These are phyloP conservation scores for Dioscorea zingiberensis DNA, from an alignment of 106 monocot genomes.

Conservation along the genomic window DNA sequence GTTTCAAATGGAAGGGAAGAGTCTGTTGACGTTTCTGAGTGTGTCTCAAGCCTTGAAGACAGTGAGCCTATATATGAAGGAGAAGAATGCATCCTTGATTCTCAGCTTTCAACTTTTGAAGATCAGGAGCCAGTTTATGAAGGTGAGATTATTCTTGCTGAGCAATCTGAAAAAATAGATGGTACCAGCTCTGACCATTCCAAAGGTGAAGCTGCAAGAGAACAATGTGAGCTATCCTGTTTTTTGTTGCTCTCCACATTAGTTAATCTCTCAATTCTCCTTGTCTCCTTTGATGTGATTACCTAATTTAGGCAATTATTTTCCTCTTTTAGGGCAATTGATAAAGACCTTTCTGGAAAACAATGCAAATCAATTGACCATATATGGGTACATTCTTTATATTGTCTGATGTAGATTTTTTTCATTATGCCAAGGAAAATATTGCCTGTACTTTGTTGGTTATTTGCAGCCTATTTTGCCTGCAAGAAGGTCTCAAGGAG, in stretches of 20 bases:
- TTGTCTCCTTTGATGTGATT: background rate
- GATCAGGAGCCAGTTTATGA: slow-evolving; percentile 84
- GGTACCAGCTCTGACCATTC: slow-evolving; percentile 8
- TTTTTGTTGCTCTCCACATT: background rate
- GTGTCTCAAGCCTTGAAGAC: slow-evolving; percentile 28
- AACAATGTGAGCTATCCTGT: slow-evolving; percentile 30
- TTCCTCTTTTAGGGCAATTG: slow-evolving; percentile 53
- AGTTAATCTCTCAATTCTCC: background rate
- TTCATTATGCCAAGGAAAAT: too few relatives aligned
- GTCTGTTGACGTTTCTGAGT: slow-evolving; percentile 26
- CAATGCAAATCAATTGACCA: slow-evolving; percentile 88
- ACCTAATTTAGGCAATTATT: background rate
- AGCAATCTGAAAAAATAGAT: slow-evolving; percentile 40
- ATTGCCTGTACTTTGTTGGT: slow-evolving; percentile 2
- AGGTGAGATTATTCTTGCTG: slow-evolving; percentile 83
- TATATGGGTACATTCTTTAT: slow-evolving; percentile 63
- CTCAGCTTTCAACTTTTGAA: slow-evolving; percentile 32
- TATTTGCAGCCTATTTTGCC: slow-evolving; percentile 74
- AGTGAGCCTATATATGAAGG: slow-evolving; percentile 94
- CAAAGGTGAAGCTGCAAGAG: slow-evolving; percentile 19
- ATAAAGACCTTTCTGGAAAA: slow-evolving; percentile 66
- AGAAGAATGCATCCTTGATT: slow-evolving; percentile 74
- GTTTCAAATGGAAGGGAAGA: slow-evolving; percentile 19
- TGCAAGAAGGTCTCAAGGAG: slow-evolving; percentile 91
- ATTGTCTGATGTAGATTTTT: background rate